Evolutionary conservation across 2,329 filamentous ascomycete genomes (phyloP), one percentile per base, ranked within the genome.

Genomic region (Coniella lustricola): DNA sequence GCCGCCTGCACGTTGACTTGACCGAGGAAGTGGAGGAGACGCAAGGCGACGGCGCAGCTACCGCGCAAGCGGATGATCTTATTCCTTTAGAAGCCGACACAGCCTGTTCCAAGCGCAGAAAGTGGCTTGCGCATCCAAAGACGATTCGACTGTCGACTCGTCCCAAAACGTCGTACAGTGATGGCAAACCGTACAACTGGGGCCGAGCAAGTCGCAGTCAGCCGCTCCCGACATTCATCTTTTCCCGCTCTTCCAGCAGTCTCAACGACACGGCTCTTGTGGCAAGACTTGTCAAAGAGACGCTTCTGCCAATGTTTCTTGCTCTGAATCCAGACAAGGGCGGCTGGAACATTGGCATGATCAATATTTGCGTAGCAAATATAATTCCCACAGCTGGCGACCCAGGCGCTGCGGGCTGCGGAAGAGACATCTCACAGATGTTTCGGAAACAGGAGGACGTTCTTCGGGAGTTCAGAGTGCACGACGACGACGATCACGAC

Each of bases 311-410:
- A 0, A 77, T 95, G 62, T 89, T 95, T 60, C 79, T 81, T 13
- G 82, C 80, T 53, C 70, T 95, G 12, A 84, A 91, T 55, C 75
- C 81, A 0, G 81, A 85, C 52, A 78, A 75, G 53, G 69, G 73
- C 7, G 71, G 73, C 8, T 95, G 87, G 85, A 87, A 91, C 56
- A 66, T 96, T 16, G 87, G 85, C 55, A 69, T 97, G 44, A 72
- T 97, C 51, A 97, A 96, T 55, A 71, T 97, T 18, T 90, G 88
- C 39, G 90, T 87, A 7, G 85, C 87, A 13, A 95, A 95, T 61
- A 91, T 97, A 83, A 75, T 75, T 1, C 70, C 76, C 35, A 72
- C 70, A 14, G 79, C 77, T 4, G 70, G 69, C 13, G 72, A 76
- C 33, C 29, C 32, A 35, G 64, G 65, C 34, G 67, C 73, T 50